A percentile compares a stretch with the other conserved stretches of the same genome.
These are phyloP conservation scores for Saccharum officinarum DNA, from an alignment of 176 grass and related monocot genomes.

Conservation along the genomic window DNA sequence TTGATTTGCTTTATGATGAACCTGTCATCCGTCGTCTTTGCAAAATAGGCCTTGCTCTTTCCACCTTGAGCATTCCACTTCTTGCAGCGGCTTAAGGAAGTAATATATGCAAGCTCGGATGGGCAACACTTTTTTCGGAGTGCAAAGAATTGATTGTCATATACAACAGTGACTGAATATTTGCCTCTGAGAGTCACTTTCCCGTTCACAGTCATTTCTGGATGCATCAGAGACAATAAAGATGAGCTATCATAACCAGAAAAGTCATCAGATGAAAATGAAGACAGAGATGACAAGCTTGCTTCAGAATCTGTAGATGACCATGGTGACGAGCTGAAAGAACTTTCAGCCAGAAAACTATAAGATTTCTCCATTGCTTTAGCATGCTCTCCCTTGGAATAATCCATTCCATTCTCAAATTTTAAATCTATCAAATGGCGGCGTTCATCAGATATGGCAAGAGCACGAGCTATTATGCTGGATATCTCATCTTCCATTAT, in stretches of 20 bases:
- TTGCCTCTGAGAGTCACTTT: conserved; percentile 65
- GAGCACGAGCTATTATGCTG: conserved; percentile 82
- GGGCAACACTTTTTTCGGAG: conserved; percentile 89
- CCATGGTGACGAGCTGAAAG: conserved; percentile 52
- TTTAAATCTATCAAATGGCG: conserved; percentile 34
- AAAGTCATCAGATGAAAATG: conserved; percentile 63
- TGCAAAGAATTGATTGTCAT: conserved; percentile 62
- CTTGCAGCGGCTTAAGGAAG: conserved; percentile 82
- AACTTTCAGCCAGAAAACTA: conserved; percentile 67
- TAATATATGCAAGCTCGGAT: conserved; percentile 79
- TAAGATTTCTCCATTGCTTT: conserved; percentile 68
- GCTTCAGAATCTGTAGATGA: conserved; percentile 66
- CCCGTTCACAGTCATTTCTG: conserved; percentile 62
- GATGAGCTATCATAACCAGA: conserved; percentile 55
- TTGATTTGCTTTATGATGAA: conserved; percentile 99
- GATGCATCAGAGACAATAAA: conserved; percentile 59
- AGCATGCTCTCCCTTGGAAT: conserved; percentile 28
- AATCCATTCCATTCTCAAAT: conserved; percentile 40
- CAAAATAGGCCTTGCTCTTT: conserved; percentile 91
- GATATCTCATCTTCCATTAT: conserved; percentile 85
- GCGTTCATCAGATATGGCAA: conserved; percentile 63
- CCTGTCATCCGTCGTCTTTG: conserved; percentile 88
- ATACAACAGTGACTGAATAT: conserved; percentile 71
- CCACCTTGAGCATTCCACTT: conserved; percentile 99
- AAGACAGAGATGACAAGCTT: conserved; percentile 40